Evolutionary conservation across 495 filamentous ascomycete species (phyloP).

Genomic region (Aspergillus diversus): DNA sequence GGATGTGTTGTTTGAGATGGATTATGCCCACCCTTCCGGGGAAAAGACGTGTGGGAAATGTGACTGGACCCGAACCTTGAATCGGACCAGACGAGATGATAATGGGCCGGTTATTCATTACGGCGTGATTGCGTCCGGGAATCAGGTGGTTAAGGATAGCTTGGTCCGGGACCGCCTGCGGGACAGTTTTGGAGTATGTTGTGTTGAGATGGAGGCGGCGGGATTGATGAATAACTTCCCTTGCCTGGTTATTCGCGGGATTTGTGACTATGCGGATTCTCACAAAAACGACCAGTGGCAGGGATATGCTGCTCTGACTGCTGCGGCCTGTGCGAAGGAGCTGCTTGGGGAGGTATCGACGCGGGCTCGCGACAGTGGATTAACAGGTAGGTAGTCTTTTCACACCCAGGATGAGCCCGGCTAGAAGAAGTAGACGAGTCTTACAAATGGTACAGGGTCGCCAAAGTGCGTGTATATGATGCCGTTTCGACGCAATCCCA

Average conservation of each 20-base stretch:
- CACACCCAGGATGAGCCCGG: too few relatives aligned
- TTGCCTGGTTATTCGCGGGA: constrained; percentile 36
- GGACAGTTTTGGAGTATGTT: constrained; percentile 31
- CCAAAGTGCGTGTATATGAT: too few relatives aligned
- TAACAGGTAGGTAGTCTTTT: too few relatives aligned
- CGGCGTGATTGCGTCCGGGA: constrained; percentile 24
- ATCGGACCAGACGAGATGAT: too few relatives aligned
- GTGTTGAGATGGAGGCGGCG: constrained; percentile 53
- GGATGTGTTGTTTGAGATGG: too few relatives aligned
- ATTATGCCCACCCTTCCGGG: too few relatives aligned
- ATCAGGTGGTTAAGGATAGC: constrained; percentile 23
- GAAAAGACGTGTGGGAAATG: too few relatives aligned
- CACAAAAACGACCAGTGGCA: constrained; percentile 43
- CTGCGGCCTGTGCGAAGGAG: constrained; percentile 39
- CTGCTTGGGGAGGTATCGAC: too few relatives aligned
- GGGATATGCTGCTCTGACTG: constrained; percentile 25
- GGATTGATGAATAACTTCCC: constrained; percentile 36
- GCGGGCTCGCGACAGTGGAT: too few relatives aligned
- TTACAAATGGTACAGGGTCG: too few relatives aligned
- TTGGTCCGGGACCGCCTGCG: constrained; percentile 21
- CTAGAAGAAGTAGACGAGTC: too few relatives aligned
- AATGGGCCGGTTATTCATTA: constrained; percentile 24
- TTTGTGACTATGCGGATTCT: constrained; percentile 41
- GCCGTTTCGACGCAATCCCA: not conserved
- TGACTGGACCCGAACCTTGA: too few relatives aligned